Evolutionary conservation across 1,139 yeast genomes (phyloP), one percentile per base, ranked within the genome.

Genomic region (Dujonia santamariae): DNA sequence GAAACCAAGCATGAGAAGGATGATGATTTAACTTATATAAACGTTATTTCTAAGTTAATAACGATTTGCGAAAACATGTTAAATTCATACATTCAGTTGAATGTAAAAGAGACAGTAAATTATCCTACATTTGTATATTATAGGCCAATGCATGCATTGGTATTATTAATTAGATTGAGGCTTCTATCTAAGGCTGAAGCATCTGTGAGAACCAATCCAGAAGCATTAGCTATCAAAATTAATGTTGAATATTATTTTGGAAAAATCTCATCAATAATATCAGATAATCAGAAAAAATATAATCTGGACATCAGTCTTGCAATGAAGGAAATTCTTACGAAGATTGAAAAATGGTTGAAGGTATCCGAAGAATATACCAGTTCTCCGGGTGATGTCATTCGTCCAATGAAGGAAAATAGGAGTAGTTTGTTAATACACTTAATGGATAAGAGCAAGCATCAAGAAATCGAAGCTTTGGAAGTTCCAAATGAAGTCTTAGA

Each of bases 51-150:
- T 39, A 61, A 68, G 39, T 50, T 72, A 34, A 67, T 70, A 17
- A 57, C 61, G 32, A 56, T 67, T 11, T 63, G 75, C 46, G 73
- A 69, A 42, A 63, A 61, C 38, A 56, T 72, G 25, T 56, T 76
- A 26, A 67, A 65, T 30, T 59, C 71, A 6, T 75, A 75, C 49
- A 57, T 70, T 13, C 52, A 52, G 17, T 39, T 73, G 23, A 63
- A 71, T 35, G 39, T 41, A 7, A 56, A 58, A 7, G 56, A 59
- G 35, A 63, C 72, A 1, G 46, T 60, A 6, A 53, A 61, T 35
- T 69, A 68, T 37, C 82, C 82, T 1, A 72, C 80, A 1, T 73
- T 72, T 41, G 65, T 75, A 47, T 72, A 72, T 48, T 76, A 74
- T 44, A 53, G 81, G 28, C 79, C 81, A 3, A 56, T 77, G 64